Base-by-base conservation (phyloP, 331 rosid genomes). In the Malus hybrid region DNA sequence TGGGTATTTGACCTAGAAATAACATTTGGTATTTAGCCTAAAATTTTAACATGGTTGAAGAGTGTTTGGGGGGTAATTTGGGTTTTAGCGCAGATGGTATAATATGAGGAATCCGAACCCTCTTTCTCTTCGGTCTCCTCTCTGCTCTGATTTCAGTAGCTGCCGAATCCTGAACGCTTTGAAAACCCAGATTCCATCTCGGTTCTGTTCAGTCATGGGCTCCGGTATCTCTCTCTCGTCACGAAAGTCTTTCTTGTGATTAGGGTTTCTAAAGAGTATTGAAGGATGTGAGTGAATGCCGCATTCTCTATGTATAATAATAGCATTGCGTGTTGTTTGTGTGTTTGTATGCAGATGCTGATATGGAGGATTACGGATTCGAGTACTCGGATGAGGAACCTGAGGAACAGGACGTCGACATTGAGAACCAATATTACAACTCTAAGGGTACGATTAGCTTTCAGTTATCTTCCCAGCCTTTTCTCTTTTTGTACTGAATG, bases 331-430 rank as follows among this genome's bases (percentile, higher is more conserved):
- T 6, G 50, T 42, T 67, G 69, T 54, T 13, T 67, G 0, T 70
- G 57, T 74, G 77, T 76, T 65, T 59, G 14, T 80, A 28, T 27
- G 83, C 77, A 93, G 98, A 91, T 82, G 98, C 97, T 54, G 98
- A 93, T 84, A 93, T 93, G 97, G 97, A 93, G 79, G 98, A 93
- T 78, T 91, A 93, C 69, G 96, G 96, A 73, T 93, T 91, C 80
- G 98, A 93, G 75, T 93, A 93, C 88, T 93, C 97, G 33, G 98
- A 93, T 20, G 98, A 93, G 84, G 98, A 93, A 75, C 97, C 90
- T 70, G 97, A 93, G 84, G 98, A 93, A 87, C 97, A 91, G 71
- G 98, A 93, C 69, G 98, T 93, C 79, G 97, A 91, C 72, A 91
- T 91, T 74, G 97, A 91, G 87, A 91, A 91, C 80, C 97, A 91